Evolutionary conservation across 305 asterid genomes (phyloP).

Genomic region (Fraxinus sp.): DNA sequence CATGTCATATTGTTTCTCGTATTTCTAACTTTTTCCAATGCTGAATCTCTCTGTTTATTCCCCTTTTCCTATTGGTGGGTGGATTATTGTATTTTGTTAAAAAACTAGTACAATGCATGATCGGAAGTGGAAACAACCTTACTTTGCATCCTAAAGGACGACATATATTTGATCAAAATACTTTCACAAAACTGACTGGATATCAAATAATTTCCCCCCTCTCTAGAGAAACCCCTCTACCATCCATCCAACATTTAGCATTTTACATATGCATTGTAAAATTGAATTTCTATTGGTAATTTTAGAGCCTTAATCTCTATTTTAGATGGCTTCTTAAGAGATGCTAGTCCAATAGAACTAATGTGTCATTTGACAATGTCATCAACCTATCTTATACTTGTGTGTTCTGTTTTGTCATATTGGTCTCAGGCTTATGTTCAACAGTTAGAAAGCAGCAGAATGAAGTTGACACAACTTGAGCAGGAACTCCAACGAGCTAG

Average conservation of each 20-base stretch:
- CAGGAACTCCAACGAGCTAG: slow-evolving; percentile 95
- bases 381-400: background rate
- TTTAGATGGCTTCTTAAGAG: background rate
- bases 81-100: background rate
- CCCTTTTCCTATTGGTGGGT: background rate
- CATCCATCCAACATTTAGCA: background rate
- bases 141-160: background rate
- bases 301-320: slow-evolving; percentile 1
- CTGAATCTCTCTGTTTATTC: background rate
- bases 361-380: slow-evolving; percentile 11
- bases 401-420: slow-evolving; percentile 15
- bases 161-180: background rate
- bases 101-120: background rate
- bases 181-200: background rate
- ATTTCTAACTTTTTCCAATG: background rate
- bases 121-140: background rate
- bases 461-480: slow-evolving; percentile 92
- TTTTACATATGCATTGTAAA: background rate
- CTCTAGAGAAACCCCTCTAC: background rate
- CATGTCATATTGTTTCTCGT: background rate
- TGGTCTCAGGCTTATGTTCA: slow-evolving; percentile 82
- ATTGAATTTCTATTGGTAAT: background rate
- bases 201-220: background rate
- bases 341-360: background rate
- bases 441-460: slow-evolving; percentile 89